Conservation (phyloP, 2,329 filamentous ascomycete species). For the Tricladium varicosporioides region DNA sequence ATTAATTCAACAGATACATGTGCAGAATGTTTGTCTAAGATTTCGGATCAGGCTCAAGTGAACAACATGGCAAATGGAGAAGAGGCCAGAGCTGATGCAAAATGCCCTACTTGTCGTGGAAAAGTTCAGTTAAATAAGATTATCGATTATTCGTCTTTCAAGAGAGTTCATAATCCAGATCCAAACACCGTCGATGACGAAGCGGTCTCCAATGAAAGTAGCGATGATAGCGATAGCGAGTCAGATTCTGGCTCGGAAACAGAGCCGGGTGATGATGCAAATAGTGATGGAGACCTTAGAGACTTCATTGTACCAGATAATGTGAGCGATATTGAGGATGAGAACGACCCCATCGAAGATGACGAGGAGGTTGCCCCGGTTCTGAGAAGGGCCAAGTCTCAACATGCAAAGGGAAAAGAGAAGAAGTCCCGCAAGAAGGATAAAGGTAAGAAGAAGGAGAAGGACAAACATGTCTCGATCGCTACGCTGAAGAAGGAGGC, state of each 20-base stretch:
- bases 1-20: conserved; percentile 48
- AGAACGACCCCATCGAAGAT: conserved; percentile 31
- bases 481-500: conserved; percentile 68
- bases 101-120: conserved; percentile 76
- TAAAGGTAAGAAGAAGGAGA: conserved; percentile 36
- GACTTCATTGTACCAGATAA: conserved; percentile 56
- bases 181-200: conserved; percentile 29
- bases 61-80: conserved; percentile 57
- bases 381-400: conserved; percentile 29
- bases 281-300: conserved; percentile 43
- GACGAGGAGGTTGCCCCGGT: conserved; percentile 32
- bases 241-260: conserved; percentile 30
- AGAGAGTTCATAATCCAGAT: conserved; percentile 66
- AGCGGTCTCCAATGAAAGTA: conserved; percentile 15
- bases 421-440: conserved; percentile 32
- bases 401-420: conserved; percentile 37
- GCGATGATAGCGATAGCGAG: conserved; percentile 27
- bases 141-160: conserved; percentile 73
- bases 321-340: conserved; percentile 30
- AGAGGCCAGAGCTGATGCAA: conserved; percentile 39
- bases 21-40: conserved; percentile 68
- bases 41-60: conserved; percentile 59
- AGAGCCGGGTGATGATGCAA: conserved; percentile 29
- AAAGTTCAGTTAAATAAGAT: conserved; percentile 64
- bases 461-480: conserved; percentile 45